Percentiles rank a stretch among this genome's conserved stretches.
Evolutionary conservation across 2,329 filamentous ascomycete genomes (phyloP).

Genomic region (Didymosphaeria variabile): DNA sequence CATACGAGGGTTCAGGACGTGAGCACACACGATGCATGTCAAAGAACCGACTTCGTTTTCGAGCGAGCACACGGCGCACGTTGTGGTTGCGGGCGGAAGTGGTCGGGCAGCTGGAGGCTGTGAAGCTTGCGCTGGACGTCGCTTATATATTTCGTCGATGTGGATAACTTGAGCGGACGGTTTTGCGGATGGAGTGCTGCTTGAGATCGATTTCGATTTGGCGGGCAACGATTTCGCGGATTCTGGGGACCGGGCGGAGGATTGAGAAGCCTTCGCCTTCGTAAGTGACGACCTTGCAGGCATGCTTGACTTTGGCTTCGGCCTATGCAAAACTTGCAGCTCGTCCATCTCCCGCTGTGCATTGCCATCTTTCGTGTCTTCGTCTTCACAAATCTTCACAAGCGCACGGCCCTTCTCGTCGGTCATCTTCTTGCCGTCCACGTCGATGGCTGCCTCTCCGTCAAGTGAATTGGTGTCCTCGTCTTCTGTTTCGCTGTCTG

Average conservation of each 20-base stretch:
- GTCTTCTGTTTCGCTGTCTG: constrained; percentile 47
- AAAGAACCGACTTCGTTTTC: constrained; percentile 63
- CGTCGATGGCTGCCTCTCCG: constrained; percentile 66
- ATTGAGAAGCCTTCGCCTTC: constrained; percentile 16
- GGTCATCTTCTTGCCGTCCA: constrained; percentile 70
- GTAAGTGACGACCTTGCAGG: background rate
- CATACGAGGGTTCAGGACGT: constrained; percentile 68
- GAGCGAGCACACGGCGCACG: constrained; percentile 74
- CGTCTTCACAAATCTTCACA: constrained; percentile 79
- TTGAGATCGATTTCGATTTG: background rate
- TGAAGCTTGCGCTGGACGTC: constrained; percentile 17
- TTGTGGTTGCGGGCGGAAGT: constrained; percentile 14
- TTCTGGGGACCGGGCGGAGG: background rate
- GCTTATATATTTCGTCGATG: constrained; percentile 32
- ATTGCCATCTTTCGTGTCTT: constrained; percentile 57
- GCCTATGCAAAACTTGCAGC: constrained; percentile 59
- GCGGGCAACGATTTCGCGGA: background rate
- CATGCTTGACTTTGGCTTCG: constrained; percentile 21
- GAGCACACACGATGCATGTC: constrained; percentile 74
- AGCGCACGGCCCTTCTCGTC: constrained; percentile 72
- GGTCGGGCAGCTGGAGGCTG: background rate
- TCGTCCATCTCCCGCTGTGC: constrained; percentile 70
- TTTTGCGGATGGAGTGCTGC: background rate
- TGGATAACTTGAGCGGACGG: constrained; percentile 21
- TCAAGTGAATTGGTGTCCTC: constrained; percentile 47